These are phyloP conservation scores for Mentha longifolia DNA, from an alignment of 257 asterid species.

Conservation along the genomic window DNA sequence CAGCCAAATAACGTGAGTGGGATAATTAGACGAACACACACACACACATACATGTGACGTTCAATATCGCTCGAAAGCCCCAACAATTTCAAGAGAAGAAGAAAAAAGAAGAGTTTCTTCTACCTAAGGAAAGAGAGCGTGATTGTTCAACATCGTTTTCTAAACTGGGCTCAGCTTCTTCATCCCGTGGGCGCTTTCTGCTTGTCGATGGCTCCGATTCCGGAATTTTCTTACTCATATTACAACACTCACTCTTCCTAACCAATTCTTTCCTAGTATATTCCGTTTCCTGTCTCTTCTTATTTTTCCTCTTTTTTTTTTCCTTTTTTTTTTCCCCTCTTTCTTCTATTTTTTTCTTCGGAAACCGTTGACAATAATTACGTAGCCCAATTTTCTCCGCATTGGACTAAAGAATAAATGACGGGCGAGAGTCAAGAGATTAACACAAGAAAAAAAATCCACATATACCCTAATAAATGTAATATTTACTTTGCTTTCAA, in stretches of 20 bases:
- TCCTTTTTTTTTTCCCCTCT: too few species aligned
- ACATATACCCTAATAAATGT: too few species aligned
- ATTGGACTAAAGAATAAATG: too few species aligned
- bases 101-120: neutral
- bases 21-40: neutral
- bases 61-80: neutral
- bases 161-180: constrained; percentile 35
- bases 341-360: neutral
- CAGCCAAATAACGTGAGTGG: neutral
- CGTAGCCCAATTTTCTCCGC: too few species aligned
- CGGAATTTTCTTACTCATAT: constrained; percentile 32
- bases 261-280: neutral
- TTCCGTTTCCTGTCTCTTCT: neutral
- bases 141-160: constrained; percentile 35
- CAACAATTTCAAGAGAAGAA: neutral
- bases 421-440: too few species aligned
- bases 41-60: neutral
- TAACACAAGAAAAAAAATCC: too few species aligned
- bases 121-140: constrained; percentile 53
- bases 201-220: constrained; percentile 60
- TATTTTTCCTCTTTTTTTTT: too few species aligned
- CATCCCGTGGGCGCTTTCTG: constrained; percentile 66
- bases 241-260: constrained; percentile 8
- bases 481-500: too few species aligned
- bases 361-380: too few species aligned